Evolutionary conservation across 2,329 filamentous ascomycete genomes (phyloP), one percentile per base, ranked within the genome.

Genomic region (Fusarium subtropicale): DNA sequence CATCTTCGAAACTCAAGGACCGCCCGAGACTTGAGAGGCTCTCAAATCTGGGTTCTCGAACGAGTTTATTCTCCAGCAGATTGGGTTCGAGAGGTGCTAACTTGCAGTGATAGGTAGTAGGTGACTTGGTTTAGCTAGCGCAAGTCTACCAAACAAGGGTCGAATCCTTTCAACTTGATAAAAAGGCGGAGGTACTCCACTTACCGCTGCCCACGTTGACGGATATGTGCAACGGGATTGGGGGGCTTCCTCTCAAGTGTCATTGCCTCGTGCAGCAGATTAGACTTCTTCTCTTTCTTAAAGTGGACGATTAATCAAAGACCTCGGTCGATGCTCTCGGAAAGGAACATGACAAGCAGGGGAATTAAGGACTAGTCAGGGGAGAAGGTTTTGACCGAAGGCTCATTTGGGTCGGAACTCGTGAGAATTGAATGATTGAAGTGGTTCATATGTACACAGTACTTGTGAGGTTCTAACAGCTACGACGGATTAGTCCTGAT

Each of bases 291-390:
- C 42, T 39, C 53, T 26, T 26, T 22, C 39, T 41, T 55, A 26
- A 47, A 60, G 45, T 66, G 54, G 42, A 28, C 30, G 26, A 54
- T 65, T 54, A 42, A 64, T 44, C 33, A 64, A 46, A 59, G 42
- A 22, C 51, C 59, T 71, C 65, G 66, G 69, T 72, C 69, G 48
- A 60, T 68, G 45, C 45, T 71, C 68, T 71, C 36, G 61, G 68
- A 28, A 69, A 69, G 46, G 55, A 26, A 12, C 20, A 48, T 48
- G 36, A 57, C 41, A 16, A 28, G 24, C 41, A 56, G 48, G 34
- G 30, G 42, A 62, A 56, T 38, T 38, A 62, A 62, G 50, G 33
- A 52, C 59, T 69, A 56, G 51, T 50, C 56, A 61, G 42, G 36
- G 46, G 30, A 26, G 31, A 51, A 48, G 12, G 22, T n/a, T 24